Percentiles rank a stretch among this genome's conserved stretches.
phyloP scores from a whole-genome alignment of 768 basidiomycete genomes.

The Panaeolus cyanescens region DNA sequence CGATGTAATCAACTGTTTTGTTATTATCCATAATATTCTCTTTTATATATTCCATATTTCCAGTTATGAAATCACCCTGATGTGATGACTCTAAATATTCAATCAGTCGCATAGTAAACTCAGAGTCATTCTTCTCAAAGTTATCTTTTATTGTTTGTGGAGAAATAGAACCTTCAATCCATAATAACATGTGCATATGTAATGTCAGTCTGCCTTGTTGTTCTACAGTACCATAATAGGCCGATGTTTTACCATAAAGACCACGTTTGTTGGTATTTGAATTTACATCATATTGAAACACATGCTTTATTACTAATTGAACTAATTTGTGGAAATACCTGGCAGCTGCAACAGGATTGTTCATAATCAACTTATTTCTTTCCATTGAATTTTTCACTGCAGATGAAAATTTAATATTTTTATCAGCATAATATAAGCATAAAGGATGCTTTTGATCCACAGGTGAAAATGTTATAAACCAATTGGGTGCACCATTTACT shows the following conservation, averaged over 20 bases:
- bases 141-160: conserved; percentile 34
- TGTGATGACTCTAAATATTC: conserved; percentile 30
- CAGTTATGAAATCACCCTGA: conserved; percentile 31
- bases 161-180: conserved; percentile 27
- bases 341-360: too few species aligned
- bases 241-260: neutral
- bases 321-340: conserved; percentile 25
- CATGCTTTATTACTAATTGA: conserved; percentile 3
- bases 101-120: conserved; percentile 25
- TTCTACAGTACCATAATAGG: conserved; percentile 9
- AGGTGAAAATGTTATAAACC: too few species aligned
- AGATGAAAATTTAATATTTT: conserved; percentile 14
- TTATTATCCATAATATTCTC: neutral
- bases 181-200: conserved; percentile 39
- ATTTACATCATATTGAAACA: conserved; percentile 13
- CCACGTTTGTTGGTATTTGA: too few species aligned
- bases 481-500: too few species aligned
- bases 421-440: conserved; percentile 29
- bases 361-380: conserved; percentile 9
- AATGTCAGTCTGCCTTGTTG: conserved; percentile 37
- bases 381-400: conserved; percentile 7
- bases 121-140: conserved; percentile 17
- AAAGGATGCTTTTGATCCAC: conserved; percentile 32
- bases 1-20: conserved; percentile 6
- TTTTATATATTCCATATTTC: conserved; percentile 17